Conservation (phyloP, 2,329 filamentous ascomycete genomes). For the Aphanoascus verrucosus region DNA sequence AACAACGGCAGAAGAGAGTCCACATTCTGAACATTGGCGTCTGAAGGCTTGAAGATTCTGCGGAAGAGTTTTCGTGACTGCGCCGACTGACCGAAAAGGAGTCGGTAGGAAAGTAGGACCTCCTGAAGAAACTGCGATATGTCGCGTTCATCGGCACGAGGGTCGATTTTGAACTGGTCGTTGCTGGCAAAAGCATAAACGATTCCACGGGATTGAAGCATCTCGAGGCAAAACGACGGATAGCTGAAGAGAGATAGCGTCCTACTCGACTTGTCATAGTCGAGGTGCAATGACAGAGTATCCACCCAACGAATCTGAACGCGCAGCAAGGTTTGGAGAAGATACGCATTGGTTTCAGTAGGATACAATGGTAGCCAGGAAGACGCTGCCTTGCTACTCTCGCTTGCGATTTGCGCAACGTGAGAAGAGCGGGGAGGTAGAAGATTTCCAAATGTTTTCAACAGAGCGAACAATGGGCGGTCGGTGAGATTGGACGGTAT, state of each 20-base stretch:
- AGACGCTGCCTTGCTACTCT: background rate
- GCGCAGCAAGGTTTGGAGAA: background rate
- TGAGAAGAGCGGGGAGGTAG: background rate
- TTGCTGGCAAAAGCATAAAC: background rate
- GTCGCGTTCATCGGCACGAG: background rate
- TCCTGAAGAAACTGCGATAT: background rate
- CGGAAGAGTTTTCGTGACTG: background rate
- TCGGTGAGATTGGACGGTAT: background rate
- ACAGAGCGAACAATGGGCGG: background rate
- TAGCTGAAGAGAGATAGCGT: slow-evolving; percentile 1
- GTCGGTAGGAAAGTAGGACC: background rate
- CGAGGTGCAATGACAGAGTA: background rate
- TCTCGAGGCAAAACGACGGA: background rate
- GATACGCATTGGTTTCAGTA: background rate
- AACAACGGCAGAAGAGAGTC: background rate
- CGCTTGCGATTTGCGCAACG: background rate
- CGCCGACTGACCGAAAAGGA: slow-evolving; percentile 5
- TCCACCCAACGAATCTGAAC: slow-evolving; percentile 6
- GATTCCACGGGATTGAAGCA: background rate
- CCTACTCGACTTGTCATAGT: slow-evolving; percentile 1
- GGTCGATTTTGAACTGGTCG: background rate
- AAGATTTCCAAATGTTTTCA: background rate
- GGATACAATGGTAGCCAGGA: background rate
- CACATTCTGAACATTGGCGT: background rate
- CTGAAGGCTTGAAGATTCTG: background rate